Conservation (phyloP, 2,329 filamentous ascomycete species). For the Fusarium chlamydosporum region DNA sequence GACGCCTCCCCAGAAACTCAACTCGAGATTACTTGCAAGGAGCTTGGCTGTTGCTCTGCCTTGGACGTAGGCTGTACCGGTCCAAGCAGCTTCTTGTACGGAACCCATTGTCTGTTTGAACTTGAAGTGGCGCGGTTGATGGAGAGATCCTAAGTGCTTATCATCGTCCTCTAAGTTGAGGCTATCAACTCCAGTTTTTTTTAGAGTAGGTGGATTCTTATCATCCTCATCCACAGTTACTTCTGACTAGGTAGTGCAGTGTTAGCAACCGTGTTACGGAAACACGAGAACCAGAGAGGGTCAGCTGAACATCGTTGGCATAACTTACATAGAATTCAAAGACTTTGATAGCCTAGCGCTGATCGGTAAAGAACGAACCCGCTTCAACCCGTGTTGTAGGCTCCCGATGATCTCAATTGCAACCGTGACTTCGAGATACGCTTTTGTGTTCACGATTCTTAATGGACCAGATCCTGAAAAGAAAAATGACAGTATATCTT, state of each 20-base stretch:
- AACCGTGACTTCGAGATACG: neutral
- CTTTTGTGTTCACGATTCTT: neutral
- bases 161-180: neutral
- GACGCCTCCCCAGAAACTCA: slow-evolving; percentile 65
- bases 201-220: neutral
- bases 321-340: slow-evolving; percentile 1
- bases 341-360: neutral
- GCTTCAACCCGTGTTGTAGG: neutral
- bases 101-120: slow-evolving; percentile 21
- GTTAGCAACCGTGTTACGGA: neutral
- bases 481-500: slow-evolving; percentile 5
- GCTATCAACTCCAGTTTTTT: neutral
- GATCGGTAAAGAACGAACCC: slow-evolving; percentile 1
- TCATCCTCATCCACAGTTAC: neutral
- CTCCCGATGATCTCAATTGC: neutral
- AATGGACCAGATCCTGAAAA: neutral
- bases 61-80: slow-evolving; percentile 44
- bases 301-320: neutral
- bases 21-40: slow-evolving; percentile 46
- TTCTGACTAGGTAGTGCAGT: neutral
- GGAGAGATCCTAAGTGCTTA: neutral
- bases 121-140: neutral
- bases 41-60: slow-evolving; percentile 51
- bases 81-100: slow-evolving; percentile 7
- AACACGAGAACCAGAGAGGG: no score